These are phyloP conservation scores for Cladochytrium tenue DNA, from an alignment of 371 early-diverging fungal genomes.

Conservation along the genomic window DNA sequence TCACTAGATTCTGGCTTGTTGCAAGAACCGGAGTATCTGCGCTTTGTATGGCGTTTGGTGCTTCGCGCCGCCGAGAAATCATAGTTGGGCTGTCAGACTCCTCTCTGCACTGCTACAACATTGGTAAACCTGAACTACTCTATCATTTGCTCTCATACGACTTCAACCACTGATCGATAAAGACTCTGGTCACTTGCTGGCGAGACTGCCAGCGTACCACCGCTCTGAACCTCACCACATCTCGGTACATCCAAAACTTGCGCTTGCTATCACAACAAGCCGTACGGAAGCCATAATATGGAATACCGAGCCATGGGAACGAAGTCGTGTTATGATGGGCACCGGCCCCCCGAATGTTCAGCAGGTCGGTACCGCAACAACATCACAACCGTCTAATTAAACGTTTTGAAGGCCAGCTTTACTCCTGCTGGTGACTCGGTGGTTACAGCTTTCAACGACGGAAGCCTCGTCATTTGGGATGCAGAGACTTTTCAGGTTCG, in stretches of 20 bases:
- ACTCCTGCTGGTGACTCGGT: constrained; percentile 35
- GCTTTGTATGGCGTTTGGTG: constrained; percentile 43
- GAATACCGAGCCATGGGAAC: constrained; percentile 52
- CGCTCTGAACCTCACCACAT: constrained; percentile 25
- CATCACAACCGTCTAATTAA: background rate
- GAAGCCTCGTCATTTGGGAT: constrained; percentile 46
- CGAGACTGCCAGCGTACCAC: constrained; percentile 48
- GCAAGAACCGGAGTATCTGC: constrained; percentile 49
- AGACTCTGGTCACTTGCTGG: constrained; percentile 48
- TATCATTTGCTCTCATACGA: background rate
- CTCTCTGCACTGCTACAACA: constrained; percentile 51
- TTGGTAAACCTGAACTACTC: constrained; percentile 31
- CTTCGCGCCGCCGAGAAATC: constrained; percentile 39
- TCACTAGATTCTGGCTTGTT: constrained; percentile 43
- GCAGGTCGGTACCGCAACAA: constrained; percentile 31
- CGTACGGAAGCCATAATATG: constrained; percentile 48
- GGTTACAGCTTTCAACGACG: constrained; percentile 45
- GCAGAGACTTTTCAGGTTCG: constrained; percentile 35
- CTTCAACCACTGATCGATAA: background rate
- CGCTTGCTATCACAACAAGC: constrained; percentile 38
- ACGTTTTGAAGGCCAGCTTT: constrained; percentile 34
- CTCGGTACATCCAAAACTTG: constrained; percentile 41
- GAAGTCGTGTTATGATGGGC: constrained; percentile 43
- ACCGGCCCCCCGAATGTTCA: constrained; percentile 39
- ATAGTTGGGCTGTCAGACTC: constrained; percentile 46